These are phyloP conservation scores for Helotiales sp. DNA, from an alignment of 2,329 filamentous ascomycete genomes.

Conservation along the genomic window DNA sequence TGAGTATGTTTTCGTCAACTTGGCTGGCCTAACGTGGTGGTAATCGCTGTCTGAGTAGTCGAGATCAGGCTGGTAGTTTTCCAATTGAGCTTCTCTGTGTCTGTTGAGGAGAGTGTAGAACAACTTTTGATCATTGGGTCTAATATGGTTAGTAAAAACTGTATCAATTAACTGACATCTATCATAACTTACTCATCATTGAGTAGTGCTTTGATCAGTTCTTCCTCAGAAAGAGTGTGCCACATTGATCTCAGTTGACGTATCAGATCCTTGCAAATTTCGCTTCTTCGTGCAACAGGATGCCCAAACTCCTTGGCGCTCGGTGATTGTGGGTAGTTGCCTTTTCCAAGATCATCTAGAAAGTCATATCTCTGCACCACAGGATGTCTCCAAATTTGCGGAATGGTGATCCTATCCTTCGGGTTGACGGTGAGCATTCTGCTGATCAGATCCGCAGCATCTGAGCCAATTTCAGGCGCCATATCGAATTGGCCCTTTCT, in stretches of 20 bases:
- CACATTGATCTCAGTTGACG: conserved; percentile 87
- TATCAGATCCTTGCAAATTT: conserved; percentile 79
- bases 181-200: conserved; percentile 55
- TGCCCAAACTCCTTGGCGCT: conserved; percentile 61
- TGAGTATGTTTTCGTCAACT: conserved; percentile 60
- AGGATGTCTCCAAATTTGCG: conserved; percentile 82
- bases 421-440: conserved; percentile 80
- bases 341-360: conserved; percentile 55
- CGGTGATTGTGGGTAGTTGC: conserved; percentile 50
- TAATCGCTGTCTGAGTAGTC: conserved; percentile 90
- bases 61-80: conserved; percentile 81
- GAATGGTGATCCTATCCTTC: conserved; percentile 73
- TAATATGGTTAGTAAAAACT: conserved; percentile 37
- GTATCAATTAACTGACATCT: not conserved
- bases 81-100: conserved; percentile 80
- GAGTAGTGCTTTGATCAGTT: conserved; percentile 68
- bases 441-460: conserved; percentile 76
- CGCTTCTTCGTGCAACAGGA: conserved; percentile 58
- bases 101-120: conserved; percentile 85
- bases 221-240: conserved; percentile 78
- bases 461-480: conserved; percentile 60
- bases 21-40: conserved; percentile 68
- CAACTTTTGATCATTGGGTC: conserved; percentile 85
- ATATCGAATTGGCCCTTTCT: conserved; percentile 62
- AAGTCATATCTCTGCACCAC: conserved; percentile 82